A percentile compares a stretch with the other conserved stretches of the same genome.
Evolutionary conservation across 148 eudicot genomes (phyloP).

Genomic region (Silene uniflora): DNA sequence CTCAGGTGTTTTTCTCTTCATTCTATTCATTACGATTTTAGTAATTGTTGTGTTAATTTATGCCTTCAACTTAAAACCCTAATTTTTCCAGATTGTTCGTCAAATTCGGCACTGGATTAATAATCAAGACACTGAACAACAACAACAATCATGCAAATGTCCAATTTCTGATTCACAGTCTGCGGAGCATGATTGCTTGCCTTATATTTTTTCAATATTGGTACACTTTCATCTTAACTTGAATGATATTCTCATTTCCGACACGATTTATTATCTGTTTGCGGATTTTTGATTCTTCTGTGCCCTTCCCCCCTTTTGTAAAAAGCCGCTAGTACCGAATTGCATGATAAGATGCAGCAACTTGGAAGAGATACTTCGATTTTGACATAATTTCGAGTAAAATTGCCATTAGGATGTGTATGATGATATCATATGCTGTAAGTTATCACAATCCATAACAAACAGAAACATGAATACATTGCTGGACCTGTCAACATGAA

Average conservation of each 20-base stretch:
- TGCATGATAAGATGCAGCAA: not conserved
- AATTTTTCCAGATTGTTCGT: constrained; percentile 38
- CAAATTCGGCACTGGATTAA: constrained; percentile 51
- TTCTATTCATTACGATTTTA: not conserved
- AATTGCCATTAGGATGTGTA: not conserved
- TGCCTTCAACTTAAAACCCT: constrained; percentile 11
- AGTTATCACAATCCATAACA: no score
- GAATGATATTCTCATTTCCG: not conserved
- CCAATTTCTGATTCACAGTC: constrained; percentile 16
- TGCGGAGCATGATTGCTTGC: constrained; percentile 38
- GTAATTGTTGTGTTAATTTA: not conserved
- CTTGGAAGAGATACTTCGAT: not conserved
- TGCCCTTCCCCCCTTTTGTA: not conserved
- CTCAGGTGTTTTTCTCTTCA: constrained; percentile 32
- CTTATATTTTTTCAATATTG: constrained; percentile 41
- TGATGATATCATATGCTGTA: not conserved
- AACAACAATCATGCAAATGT: constrained; percentile 17
- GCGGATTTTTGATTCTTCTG: not conserved
- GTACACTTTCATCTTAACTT: constrained; percentile 27
- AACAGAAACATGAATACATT: no score
- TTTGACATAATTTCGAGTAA: not conserved
- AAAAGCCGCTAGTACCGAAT: not conserved
- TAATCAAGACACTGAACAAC: constrained; percentile 30
- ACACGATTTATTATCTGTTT: not conserved
- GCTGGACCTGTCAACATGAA: no score